Base-by-base conservation (phyloP, 352 stramenopile genomes). In the Phytophthora melonis region DNA sequence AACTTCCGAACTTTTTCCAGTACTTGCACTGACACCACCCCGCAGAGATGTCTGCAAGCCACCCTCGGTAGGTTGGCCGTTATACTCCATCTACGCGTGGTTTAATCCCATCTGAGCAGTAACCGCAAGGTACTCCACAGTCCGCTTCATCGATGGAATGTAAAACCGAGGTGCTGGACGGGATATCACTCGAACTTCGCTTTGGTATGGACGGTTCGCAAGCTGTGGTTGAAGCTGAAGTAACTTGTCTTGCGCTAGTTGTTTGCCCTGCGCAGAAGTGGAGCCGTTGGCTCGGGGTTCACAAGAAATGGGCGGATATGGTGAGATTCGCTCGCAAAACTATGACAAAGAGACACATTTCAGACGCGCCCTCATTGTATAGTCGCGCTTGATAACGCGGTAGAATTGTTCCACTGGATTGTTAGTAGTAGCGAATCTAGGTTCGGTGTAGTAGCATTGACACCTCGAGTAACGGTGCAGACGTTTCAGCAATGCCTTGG, bases 1-100 rank as follows among this genome's bases (percentile, higher is more conserved):
- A n/a, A n/a, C n/a, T n/a, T n/a, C n/a, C 63, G n/a, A 70, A 64
- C 41, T 59, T 63, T 53, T 9, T 52, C 32, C 25, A 70, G 43
- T 64, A 70, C 6, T 13, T 52, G 19, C 63, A 70, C 14, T 49
- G 43, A 25, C 55, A 70, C 41, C 45, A 59, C 21, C 23, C 39
- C 1, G 9, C 23, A 3, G 25, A 18, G 1, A 53, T n/a, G 43
- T 70, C 64, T 19, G 65, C 64, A n/a, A 59, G 16, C 54, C 55
- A 70, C 4, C 64, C 11, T 27, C 30, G 2, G 13, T 5, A 8
- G 55, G 64, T 54, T 64, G 54, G 5, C 30, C n/a, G 6, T 47
- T 13, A 19, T 52, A 16, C 27, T 70, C 54, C 63, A 70, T 70
- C 3, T 43, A 5, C 3, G 53, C 63, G 32, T 70, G 63, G n/a